phyloP scores from a whole-genome alignment of 2,329 filamentous ascomycete genomes.

The Pestalotiopsis sp. region DNA sequence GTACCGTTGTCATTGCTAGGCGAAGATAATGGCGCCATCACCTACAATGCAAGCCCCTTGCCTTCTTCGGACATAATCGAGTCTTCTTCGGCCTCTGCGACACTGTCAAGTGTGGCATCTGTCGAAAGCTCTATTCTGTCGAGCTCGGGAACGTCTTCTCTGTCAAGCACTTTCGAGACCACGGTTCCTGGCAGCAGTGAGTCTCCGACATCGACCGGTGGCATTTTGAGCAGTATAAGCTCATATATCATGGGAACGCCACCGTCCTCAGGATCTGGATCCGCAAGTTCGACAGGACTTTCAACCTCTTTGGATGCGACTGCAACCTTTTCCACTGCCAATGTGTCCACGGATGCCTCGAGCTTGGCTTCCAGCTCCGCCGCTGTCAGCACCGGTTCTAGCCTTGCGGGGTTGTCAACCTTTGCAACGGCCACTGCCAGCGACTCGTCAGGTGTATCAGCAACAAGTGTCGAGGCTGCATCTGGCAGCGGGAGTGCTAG shows the following conservation, averaged over 20 bases:
- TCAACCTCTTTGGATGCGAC: background rate
- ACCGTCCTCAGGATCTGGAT: constrained; percentile 2
- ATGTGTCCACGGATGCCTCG: background rate
- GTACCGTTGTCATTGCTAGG: background rate
- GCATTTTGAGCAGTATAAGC: constrained; percentile 31
- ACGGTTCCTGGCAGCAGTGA: background rate
- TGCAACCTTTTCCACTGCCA: background rate
- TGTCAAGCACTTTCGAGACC: background rate
- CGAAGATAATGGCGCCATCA: background rate
- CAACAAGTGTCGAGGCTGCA: background rate
- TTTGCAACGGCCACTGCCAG: background rate
- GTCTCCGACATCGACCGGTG: constrained; percentile 17
- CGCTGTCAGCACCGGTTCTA: background rate
- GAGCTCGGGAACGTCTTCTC: background rate
- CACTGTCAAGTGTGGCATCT: background rate
- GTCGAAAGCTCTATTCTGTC: background rate
- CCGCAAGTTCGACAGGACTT: background rate
- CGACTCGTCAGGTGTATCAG: background rate
- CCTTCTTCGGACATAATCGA: background rate
- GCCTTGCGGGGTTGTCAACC: background rate
- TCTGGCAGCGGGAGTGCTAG: constrained; percentile 13
- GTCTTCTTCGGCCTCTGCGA: background rate
- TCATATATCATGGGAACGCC: constrained; percentile 28
- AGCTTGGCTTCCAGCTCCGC: background rate
- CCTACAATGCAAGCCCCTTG: background rate